Percentiles rank a stretch among this genome's conserved stretches.
These are phyloP conservation scores for Conidiobolus incongruus DNA, from an alignment of 371 early-diverging fungal genomes.

Conservation along the genomic window DNA sequence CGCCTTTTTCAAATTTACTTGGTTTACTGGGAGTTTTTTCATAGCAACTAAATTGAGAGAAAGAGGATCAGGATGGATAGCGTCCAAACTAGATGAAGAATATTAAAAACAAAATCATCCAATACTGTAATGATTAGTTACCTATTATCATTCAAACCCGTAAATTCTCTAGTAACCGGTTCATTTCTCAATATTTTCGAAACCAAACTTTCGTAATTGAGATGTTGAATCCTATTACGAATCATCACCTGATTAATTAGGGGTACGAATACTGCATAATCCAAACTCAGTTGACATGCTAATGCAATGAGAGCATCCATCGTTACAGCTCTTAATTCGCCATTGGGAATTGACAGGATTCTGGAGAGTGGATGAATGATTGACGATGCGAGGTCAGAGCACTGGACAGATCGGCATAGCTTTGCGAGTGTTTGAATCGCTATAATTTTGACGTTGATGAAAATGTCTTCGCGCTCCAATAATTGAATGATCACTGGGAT, in stretches of 20 bases:
- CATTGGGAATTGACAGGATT: constrained; percentile 25
- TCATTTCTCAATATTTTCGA: background rate
- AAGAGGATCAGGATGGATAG: too few relatives aligned
- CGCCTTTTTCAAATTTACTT: constrained; percentile 62
- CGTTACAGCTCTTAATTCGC: constrained; percentile 35
- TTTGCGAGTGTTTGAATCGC: constrained; percentile 60
- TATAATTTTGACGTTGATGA: constrained; percentile 32
- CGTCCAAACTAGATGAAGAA: too few relatives aligned
- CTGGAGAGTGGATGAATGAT: constrained; percentile 81
- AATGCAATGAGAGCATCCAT: constrained; percentile 71
- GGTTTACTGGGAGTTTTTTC: constrained; percentile 73
- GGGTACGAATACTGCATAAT: constrained; percentile 78
- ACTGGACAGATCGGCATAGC: constrained; percentile 54
- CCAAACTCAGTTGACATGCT: constrained; percentile 65
- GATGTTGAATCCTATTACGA: background rate
- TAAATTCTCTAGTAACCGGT: background rate
- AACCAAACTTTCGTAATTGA: background rate
- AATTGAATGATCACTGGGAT: constrained; percentile 68
- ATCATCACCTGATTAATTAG: constrained; percentile 16
- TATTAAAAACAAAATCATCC: too few relatives aligned
- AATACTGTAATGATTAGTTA: too few relatives aligned
- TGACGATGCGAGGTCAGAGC: constrained; percentile 74
- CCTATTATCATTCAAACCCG: background rate
- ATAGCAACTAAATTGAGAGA: too few relatives aligned
- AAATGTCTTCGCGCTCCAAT: constrained; percentile 50